These are phyloP conservation scores for Vishniacozyma victoriae DNA, from an alignment of 768 basidiomycete species.

Conservation along the genomic window DNA sequence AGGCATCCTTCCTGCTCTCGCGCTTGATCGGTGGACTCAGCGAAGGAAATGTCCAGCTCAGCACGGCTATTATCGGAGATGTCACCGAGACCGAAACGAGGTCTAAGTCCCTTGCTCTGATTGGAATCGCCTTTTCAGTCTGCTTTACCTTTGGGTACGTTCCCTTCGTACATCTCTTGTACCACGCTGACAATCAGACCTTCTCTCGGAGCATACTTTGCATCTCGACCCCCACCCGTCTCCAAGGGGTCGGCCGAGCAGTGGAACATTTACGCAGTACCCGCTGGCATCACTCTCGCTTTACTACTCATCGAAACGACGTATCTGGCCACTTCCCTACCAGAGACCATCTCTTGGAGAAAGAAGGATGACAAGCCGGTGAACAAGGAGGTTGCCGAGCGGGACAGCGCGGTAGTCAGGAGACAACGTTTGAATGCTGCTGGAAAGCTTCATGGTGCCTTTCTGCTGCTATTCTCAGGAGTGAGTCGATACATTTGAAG, in stretches of 20 bases:
- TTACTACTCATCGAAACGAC: constrained; percentile 72
- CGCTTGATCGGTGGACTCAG: constrained; percentile 86
- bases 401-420: neutral
- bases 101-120: constrained; percentile 77
- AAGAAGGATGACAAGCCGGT: constrained; percentile 29
- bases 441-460: constrained; percentile 70
- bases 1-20: constrained; percentile 73
- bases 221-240: constrained; percentile 69
- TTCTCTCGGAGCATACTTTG: constrained; percentile 92
- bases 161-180: neutral
- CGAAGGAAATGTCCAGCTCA: constrained; percentile 95
- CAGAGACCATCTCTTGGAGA: constrained; percentile 69
- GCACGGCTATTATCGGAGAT: constrained; percentile 94
- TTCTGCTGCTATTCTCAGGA: constrained; percentile 77
- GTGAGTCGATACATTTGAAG: constrained; percentile 35
- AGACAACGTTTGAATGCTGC: constrained; percentile 44
- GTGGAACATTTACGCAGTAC: constrained; percentile 77
- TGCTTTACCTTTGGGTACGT: constrained; percentile 59
- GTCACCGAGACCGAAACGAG: constrained; percentile 73
- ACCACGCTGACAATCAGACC: constrained; percentile 50
- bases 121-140: constrained; percentile 93
- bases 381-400: constrained; percentile 3
- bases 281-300: constrained; percentile 75
- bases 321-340: constrained; percentile 68
- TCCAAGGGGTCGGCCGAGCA: constrained; percentile 2